Percentiles rank a stretch among this genome's conserved stretches.
Conservation (phyloP, 129 eudicot species). For the Saussurea involucrata region DNA sequence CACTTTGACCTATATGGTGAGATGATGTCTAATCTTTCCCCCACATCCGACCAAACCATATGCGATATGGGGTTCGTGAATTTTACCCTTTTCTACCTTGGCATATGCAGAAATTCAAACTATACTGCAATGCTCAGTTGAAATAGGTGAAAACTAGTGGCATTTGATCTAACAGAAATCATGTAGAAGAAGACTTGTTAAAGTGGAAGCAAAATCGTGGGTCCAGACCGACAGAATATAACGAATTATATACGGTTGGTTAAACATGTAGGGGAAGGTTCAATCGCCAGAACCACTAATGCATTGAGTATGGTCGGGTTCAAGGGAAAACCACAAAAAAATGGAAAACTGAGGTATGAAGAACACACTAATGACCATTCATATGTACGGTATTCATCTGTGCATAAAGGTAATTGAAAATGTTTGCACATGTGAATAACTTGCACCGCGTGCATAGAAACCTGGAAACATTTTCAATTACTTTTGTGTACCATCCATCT, state of each 20-base stretch:
- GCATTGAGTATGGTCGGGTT: not conserved
- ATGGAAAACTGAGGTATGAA: not conserved
- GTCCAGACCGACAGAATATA: constrained; percentile 7
- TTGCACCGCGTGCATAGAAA: too few species aligned
- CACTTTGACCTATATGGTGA: constrained; percentile 17
- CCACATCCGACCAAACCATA: constrained; percentile 16
- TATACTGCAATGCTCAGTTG: constrained; percentile 7
- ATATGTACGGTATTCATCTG: not conserved
- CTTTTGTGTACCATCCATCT: not conserved
- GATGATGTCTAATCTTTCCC: constrained; percentile 21
- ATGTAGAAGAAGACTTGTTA: constrained; percentile 11
- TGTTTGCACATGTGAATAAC: not conserved
- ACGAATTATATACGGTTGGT: not conserved
- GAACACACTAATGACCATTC: not conserved
- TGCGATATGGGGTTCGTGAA: not conserved
- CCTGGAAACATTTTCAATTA: not conserved
- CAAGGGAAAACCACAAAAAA: not conserved
- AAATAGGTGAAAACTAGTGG: constrained; percentile 27
- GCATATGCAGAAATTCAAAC: constrained; percentile 18
- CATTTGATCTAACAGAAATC: constrained; percentile 13
- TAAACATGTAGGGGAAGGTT: not conserved
- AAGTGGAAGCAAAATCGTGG: constrained; percentile 9
- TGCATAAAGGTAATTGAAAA: not conserved
- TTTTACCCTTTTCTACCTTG: constrained; percentile 11
- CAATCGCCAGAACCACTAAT: not conserved